Percentiles rank a stretch among this genome's conserved stretches.
Conservation (phyloP, 176 grass and related monocot species). For the Saccharum spontaneum region DNA sequence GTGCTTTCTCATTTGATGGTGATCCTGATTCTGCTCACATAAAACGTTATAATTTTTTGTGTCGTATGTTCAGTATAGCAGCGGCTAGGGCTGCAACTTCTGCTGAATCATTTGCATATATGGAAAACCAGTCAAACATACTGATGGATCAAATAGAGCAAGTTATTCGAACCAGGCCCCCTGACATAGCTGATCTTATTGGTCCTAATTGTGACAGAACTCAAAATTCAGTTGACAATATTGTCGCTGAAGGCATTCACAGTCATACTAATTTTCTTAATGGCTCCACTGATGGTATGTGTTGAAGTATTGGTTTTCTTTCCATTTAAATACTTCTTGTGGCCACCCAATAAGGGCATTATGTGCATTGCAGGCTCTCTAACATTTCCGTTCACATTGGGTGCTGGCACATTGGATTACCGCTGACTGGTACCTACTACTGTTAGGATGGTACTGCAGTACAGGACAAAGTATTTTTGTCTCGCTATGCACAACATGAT, state of each 20-base stretch:
- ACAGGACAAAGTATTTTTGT: not conserved
- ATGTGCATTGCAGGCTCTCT: slow-evolving; percentile 59
- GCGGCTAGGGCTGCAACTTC: slow-evolving; percentile 64
- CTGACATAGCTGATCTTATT: slow-evolving; percentile 58
- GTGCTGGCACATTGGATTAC: slow-evolving; percentile 60
- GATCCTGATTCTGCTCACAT: slow-evolving; percentile 45
- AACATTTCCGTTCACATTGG: slow-evolving; percentile 76
- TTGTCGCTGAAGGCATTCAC: slow-evolving; percentile 61
- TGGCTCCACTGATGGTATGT: slow-evolving; percentile 63
- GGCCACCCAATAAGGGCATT: slow-evolving; percentile 25
- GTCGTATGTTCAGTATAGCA: slow-evolving; percentile 71
- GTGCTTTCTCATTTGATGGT: slow-evolving; percentile 46
- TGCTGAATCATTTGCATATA: slow-evolving; percentile 54
- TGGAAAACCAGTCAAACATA: slow-evolving; percentile 65
- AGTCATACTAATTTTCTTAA: slow-evolving; percentile 65
- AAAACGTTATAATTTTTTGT: slow-evolving; percentile 60
- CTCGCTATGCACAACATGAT: not conserved
- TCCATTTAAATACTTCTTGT: not conserved
- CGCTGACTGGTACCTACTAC: slow-evolving; percentile 37
- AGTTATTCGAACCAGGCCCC: slow-evolving; percentile 57
- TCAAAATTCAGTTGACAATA: slow-evolving; percentile 68
- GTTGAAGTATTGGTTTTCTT: slow-evolving; percentile 18
- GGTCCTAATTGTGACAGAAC: slow-evolving; percentile 41
- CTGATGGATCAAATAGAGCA: slow-evolving; percentile 77
- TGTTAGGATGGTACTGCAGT: slow-evolving; percentile 10